Evolutionary conservation across 768 basidiomycete species (phyloP).

Genomic region (Boletus tomentosulus): DNA sequence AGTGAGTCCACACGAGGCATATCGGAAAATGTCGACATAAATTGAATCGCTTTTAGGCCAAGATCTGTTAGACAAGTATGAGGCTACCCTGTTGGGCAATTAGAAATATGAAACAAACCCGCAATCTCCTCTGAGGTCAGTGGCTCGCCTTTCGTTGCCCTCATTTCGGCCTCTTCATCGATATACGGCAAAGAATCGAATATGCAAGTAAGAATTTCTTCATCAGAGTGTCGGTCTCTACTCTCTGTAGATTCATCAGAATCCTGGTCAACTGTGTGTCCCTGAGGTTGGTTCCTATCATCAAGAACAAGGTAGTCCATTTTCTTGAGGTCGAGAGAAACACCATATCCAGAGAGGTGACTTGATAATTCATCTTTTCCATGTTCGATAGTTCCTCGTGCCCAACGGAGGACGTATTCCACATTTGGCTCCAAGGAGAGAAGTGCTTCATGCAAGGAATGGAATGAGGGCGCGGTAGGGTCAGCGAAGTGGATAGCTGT

Average conservation of each 20-base stretch:
- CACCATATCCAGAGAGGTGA: slow-evolving; percentile 85
- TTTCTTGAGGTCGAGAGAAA: slow-evolving; percentile 90
- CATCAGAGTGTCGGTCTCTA: slow-evolving; percentile 12
- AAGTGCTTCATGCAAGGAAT: slow-evolving; percentile 64
- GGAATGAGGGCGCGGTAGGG: slow-evolving; percentile 62
- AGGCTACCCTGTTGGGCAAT: not conserved
- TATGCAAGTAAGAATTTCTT: slow-evolving; percentile 24
- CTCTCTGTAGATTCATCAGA: not conserved
- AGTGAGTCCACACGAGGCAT: slow-evolving; percentile 40
- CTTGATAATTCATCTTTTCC: slow-evolving; percentile 32
- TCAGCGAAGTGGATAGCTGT: slow-evolving; percentile 80
- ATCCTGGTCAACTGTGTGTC: not conserved
- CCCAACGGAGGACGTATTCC: slow-evolving; percentile 68
- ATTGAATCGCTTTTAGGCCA: slow-evolving; percentile 69
- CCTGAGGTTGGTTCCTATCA: slow-evolving; percentile 50
- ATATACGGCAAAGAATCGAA: slow-evolving; percentile 31
- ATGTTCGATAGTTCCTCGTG: slow-evolving; percentile 29
- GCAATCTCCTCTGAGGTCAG: slow-evolving; percentile 50
- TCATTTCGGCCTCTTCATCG: slow-evolving; percentile 27
- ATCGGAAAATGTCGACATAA: slow-evolving; percentile 58
- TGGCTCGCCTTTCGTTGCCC: slow-evolving; percentile 40
- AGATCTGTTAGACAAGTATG: slow-evolving; percentile 40
- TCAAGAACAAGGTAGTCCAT: slow-evolving; percentile 95
- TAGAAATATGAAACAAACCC: slow-evolving; percentile 34
- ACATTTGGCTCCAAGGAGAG: slow-evolving; percentile 46